phyloP scores from a whole-genome alignment of 1,139 yeast species.

The Keqinozyma sinolaborantium region DNA sequence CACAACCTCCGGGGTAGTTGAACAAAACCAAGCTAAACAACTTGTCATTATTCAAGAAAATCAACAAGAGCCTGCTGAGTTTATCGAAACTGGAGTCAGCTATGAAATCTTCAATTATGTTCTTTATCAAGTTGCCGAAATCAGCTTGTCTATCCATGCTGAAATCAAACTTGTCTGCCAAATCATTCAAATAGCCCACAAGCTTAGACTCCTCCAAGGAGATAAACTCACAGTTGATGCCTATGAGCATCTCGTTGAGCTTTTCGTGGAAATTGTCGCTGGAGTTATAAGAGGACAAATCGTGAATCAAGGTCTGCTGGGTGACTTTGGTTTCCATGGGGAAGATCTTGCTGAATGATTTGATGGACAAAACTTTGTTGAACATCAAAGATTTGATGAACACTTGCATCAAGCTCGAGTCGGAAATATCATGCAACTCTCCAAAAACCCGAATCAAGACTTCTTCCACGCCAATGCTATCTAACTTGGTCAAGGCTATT shows the following conservation, averaged over 20 bases:
- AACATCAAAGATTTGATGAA: slow-evolving; percentile 49
- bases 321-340: slow-evolving; percentile 34
- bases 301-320: slow-evolving; percentile 20
- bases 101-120: slow-evolving; percentile 37
- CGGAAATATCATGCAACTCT: slow-evolving; percentile 5
- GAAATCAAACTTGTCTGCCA: slow-evolving; percentile 28
- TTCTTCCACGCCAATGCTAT: slow-evolving; percentile 16
- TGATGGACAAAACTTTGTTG: slow-evolving; percentile 34
- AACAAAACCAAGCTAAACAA: slow-evolving; percentile 41
- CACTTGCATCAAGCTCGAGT: slow-evolving; percentile 50
- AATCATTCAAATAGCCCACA: slow-evolving; percentile 28
- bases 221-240: slow-evolving; percentile 51
- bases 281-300: slow-evolving; percentile 15
- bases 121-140: slow-evolving; percentile 28
- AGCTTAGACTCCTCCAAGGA: slow-evolving; percentile 51
- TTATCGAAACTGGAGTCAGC: slow-evolving; percentile 37
- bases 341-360: slow-evolving; percentile 42
- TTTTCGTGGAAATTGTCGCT: slow-evolving; percentile 15
- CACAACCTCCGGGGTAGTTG: slow-evolving; percentile 20
- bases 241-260: slow-evolving; percentile 34
- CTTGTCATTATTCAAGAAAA: slow-evolving; percentile 37
- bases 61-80: slow-evolving; percentile 47
- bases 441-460: slow-evolving; percentile 13
- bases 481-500: slow-evolving; percentile 13
- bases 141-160: slow-evolving; percentile 39